Conservation (phyloP, 78 protist species). For the Dictyostelium discoideum region dicty_2.7 NC_007088.5:1105001-1105500, state of each 20-base stretch:
- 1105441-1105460: constrained; percentile 18
- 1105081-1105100: neutral
- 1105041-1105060: neutral
- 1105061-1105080: neutral
- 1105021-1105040: constrained; percentile 7
- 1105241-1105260: neutral
- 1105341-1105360: neutral
- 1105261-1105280: neutral
- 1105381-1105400: neutral
- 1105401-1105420: neutral
- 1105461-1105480: neutral
- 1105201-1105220: neutral
- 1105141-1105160: neutral
- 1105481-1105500: neutral
- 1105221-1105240: neutral
- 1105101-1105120: constrained; percentile 25
- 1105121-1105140: constrained; percentile 21
- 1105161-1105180: neutral
- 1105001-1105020: neutral
- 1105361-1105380: neutral
- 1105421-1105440: constrained; percentile 2
- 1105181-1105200: constrained; percentile 28
- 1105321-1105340: neutral
- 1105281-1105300: neutral
- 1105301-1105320: neutral